Evolutionary conservation across 2,329 filamentous ascomycete genomes (phyloP).

Genomic region (Emergomyces pasteurianus): DNA sequence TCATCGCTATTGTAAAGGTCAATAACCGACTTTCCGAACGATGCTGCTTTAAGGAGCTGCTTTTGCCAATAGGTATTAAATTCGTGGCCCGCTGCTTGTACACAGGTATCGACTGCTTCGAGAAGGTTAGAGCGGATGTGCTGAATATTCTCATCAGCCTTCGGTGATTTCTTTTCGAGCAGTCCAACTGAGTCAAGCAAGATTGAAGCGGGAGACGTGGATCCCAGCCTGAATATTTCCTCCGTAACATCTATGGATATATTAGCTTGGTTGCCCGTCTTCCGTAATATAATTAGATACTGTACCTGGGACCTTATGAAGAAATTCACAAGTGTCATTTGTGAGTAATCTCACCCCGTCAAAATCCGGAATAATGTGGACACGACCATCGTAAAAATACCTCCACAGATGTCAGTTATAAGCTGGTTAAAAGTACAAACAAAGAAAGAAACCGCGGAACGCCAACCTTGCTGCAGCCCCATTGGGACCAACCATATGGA

Average conservation of each 20-base stretch:
- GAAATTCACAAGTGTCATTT: slow-evolving; percentile 89
- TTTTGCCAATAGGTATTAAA: slow-evolving; percentile 90
- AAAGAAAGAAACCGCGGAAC: neutral
- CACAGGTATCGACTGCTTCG: slow-evolving; percentile 86
- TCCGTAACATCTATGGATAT: slow-evolving; percentile 53
- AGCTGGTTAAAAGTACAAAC: neutral
- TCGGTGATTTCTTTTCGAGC: slow-evolving; percentile 84
- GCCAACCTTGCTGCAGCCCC: slow-evolving; percentile 54
- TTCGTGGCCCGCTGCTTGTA: slow-evolving; percentile 86
- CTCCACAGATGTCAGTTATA: slow-evolving; percentile 28
- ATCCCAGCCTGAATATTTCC: slow-evolving; percentile 79
- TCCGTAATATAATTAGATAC: neutral
- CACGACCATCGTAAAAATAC: slow-evolving; percentile 81
- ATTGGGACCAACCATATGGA: slow-evolving; percentile 81
- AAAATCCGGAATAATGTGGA: slow-evolving; percentile 76
- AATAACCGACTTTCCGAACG: slow-evolving; percentile 92
- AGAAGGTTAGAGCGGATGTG: slow-evolving; percentile 77
- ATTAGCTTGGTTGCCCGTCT: slow-evolving; percentile 3
- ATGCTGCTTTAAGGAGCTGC: slow-evolving; percentile 86
- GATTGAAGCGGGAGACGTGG: slow-evolving; percentile 82
- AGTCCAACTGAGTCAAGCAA: slow-evolving; percentile 85
- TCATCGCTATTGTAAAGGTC: slow-evolving; percentile 98
- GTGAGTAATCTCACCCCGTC: slow-evolving; percentile 87
- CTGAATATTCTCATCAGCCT: slow-evolving; percentile 95
- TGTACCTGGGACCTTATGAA: slow-evolving; percentile 74